Percentiles rank a stretch among this genome's conserved stretches.
Conservation (phyloP, 2,329 filamentous ascomycete species). For the Ascomycota sp. region DNA sequence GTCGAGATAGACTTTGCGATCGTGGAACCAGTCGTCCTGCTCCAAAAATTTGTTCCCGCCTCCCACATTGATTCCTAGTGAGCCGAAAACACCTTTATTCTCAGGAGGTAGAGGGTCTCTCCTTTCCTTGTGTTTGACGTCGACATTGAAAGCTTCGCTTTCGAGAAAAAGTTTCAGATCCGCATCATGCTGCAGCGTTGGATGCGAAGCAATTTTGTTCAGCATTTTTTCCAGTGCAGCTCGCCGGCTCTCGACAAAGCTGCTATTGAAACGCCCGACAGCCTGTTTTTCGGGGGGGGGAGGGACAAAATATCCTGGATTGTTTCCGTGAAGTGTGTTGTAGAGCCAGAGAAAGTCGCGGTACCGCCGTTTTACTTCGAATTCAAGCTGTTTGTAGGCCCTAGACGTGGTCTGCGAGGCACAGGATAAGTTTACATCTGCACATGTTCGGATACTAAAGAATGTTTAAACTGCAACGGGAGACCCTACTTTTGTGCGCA, state of each 20-base stretch:
- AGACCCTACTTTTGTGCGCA: constrained; percentile 69
- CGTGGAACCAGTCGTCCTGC: constrained; percentile 98
- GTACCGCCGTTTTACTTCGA: constrained; percentile 83
- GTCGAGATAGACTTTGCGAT: constrained; percentile 85
- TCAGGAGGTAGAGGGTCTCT: constrained; percentile 71
- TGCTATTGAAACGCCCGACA: constrained; percentile 83
- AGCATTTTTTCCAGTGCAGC: constrained; percentile 92
- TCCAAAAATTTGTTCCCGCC: constrained; percentile 79
- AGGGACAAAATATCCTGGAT: constrained; percentile 84
- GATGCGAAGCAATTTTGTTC: constrained; percentile 82
- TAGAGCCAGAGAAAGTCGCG: constrained; percentile 97
- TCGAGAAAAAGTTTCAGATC: constrained; percentile 94
- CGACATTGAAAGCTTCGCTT: constrained; percentile 86
- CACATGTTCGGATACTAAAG: too few relatives aligned
- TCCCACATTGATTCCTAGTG: constrained; percentile 60
- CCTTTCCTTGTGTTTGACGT: constrained; percentile 94
- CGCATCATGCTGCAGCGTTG: constrained; percentile 75
- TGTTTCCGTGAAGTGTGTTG: constrained; percentile 81
- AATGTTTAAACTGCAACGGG: too few relatives aligned
- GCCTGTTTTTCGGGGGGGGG: constrained; percentile 96
- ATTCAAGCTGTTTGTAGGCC: constrained; percentile 81
- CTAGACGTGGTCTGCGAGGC: constrained; percentile 65
- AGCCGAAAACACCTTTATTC: constrained; percentile 83
- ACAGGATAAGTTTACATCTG: too few relatives aligned
- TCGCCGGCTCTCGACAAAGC: constrained; percentile 83